phyloP scores from a whole-genome alignment of 2,329 filamentous ascomycete species.

The Alternaria conjuncta region DNA sequence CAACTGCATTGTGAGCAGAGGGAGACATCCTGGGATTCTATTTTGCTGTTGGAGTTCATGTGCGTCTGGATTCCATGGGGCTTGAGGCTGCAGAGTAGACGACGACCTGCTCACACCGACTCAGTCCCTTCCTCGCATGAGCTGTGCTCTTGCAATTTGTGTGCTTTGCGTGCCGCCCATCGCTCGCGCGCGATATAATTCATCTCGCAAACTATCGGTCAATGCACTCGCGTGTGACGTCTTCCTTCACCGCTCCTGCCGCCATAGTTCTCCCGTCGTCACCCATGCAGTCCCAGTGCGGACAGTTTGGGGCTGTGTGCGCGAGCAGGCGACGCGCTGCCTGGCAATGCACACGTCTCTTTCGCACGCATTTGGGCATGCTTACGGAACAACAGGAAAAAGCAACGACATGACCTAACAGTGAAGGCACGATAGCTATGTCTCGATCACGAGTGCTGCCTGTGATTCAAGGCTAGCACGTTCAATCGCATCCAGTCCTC shows the following conservation, averaged over 20 bases:
- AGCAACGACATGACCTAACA: constrained; percentile 2
- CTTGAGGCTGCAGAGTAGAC: background rate
- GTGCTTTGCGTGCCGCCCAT: background rate
- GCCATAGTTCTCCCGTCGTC: background rate
- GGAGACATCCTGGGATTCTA: background rate
- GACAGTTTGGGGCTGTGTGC: constrained; percentile 13
- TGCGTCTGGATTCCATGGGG: background rate
- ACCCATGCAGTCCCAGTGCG: background rate
- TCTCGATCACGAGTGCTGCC: constrained; percentile 4
- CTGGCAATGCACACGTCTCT: background rate
- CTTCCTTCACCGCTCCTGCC: constrained; percentile 2
- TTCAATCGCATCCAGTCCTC: constrained; percentile 8
- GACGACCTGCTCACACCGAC: background rate
- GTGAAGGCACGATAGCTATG: background rate
- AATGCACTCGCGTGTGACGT: background rate
- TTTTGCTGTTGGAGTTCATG: background rate
- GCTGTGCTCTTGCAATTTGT: background rate
- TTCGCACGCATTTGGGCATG: background rate
- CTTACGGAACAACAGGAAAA: background rate
- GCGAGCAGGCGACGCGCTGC: background rate
- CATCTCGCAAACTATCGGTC: background rate
- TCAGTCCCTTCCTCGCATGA: background rate
- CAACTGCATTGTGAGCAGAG: background rate
- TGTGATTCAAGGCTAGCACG: constrained; percentile 5
- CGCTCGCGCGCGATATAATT: background rate